Evolutionary conservation across 1,284 basidiomycete genomes (phyloP).

Genomic region (Hymenochaete sp.): DNA sequence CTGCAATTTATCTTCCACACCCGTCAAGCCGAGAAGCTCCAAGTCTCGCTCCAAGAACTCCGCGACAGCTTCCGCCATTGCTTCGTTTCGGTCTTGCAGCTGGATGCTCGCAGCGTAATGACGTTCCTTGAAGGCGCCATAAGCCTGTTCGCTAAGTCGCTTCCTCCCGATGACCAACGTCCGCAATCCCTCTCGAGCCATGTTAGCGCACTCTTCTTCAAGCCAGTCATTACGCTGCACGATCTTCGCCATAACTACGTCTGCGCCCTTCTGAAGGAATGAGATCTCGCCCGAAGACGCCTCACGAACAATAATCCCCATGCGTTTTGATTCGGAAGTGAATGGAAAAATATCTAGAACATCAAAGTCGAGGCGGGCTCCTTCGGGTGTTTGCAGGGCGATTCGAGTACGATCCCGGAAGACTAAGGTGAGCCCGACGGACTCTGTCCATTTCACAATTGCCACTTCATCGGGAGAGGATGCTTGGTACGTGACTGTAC

Average conservation of each 20-base stretch:
- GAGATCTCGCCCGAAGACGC: conserved; percentile 64
- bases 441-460: conserved; percentile 97
- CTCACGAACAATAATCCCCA: conserved; percentile 95
- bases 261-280: conserved; percentile 96
- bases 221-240: conserved; percentile 98
- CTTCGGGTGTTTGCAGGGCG: conserved; percentile 63
- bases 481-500: conserved; percentile 91
- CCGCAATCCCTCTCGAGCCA: conserved; percentile 93
- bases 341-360: conserved; percentile 96
- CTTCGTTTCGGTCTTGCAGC: conserved; percentile 75
- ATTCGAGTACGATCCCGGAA: conserved; percentile 86
- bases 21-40: conserved; percentile 89
- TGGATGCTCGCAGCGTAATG: conserved; percentile 73
- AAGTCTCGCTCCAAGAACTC: conserved; percentile 82
- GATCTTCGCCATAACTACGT: conserved; percentile 92
- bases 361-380: conserved; percentile 62
- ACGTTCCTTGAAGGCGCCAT: conserved; percentile 65
- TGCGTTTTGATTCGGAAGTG: conserved; percentile 97
- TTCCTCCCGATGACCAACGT: conserved; percentile 91
- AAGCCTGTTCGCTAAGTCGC: conserved; percentile 61
- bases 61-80: conserved; percentile 67
- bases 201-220: conserved; percentile 97
- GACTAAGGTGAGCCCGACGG: conserved; percentile 82
- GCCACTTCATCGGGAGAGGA: conserved; percentile 99
- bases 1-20: conserved; percentile 97